Percentiles rank a stretch among this genome's conserved stretches.
Evolutionary conservation across 371 early-diverging fungal genomes (phyloP).

Genomic region (Mortierella sp.): DNA sequence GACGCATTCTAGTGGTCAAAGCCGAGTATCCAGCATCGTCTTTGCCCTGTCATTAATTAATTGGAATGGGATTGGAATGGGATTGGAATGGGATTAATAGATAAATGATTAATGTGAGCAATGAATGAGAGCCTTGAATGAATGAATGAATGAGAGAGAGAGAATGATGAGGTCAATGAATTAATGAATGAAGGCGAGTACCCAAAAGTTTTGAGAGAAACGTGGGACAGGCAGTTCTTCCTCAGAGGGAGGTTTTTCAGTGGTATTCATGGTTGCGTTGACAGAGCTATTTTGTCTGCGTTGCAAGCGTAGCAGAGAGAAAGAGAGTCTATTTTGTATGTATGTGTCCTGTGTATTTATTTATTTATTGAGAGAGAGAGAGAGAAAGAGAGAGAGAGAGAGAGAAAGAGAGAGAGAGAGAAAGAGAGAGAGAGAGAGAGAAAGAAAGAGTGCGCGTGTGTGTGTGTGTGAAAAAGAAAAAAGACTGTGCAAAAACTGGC

Average conservation of each 20-base stretch:
- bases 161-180: neutral
- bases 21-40: slow-evolving; percentile 90
- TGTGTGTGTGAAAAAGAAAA: too few species aligned
- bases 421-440: neutral
- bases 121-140: neutral
- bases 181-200: neutral
- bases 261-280: slow-evolving; percentile 27
- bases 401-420: slow-evolving; percentile 8
- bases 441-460: neutral
- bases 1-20: slow-evolving; percentile 83
- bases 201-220: slow-evolving; percentile 53
- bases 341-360: too few species aligned
- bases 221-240: slow-evolving; percentile 23
- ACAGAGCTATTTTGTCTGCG: neutral
- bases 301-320: too few species aligned
- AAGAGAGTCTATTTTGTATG: too few species aligned
- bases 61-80: neutral
- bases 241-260: slow-evolving; percentile 13
- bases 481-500: too few species aligned
- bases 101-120: neutral
- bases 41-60: slow-evolving; percentile 69
- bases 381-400: neutral
- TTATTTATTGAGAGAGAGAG: neutral
- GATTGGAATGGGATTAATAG: neutral
- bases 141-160: neutral